Evolutionary conservation across 164 flowering plant species (phyloP), one percentile per base, ranked within the genome.

Genomic region (Macadamia tetraphylla): DNA sequence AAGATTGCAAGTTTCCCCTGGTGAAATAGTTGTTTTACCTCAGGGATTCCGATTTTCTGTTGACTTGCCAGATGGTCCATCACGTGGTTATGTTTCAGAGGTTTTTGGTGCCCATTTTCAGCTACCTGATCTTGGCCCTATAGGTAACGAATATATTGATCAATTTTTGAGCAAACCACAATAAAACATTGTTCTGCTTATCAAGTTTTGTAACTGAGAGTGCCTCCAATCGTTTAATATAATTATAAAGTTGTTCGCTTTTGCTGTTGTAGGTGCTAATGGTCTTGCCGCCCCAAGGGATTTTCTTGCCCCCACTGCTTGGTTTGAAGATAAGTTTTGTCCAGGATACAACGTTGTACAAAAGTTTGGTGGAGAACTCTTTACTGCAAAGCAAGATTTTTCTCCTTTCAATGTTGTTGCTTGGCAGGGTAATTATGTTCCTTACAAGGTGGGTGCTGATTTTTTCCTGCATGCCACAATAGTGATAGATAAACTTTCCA

Each of bases 371-470:
- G 97, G 98, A 29, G 94, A 91, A 77, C 81, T 94, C 3, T 94
- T 90, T 63, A 88, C 91, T 73, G 98, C 98, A 29, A 84, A 63
- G 70, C 98, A 94, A 76, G 93, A 94, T 76, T 94, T 91, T 74
- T 94, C 98, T 69, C 97, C 98, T 14, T 94, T 94, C 79, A 94
- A 94, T 75, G 96, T 94, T 48, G 97, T 87, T 67, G 96, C 98
- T 52, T 94, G 98, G 97, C 98, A 91, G 82, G 98, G 98, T n/a
- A 91, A 91, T 73, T 91, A 94, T 82, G 89, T 75, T 17, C 98
- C 98, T 6, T 94, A 86, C 70, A 94, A 94, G 98, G 98, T 91
- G 63, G 18, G 75, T 73, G 60, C 51, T 60, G 32, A 11, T 18
- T 11, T 42, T 61, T n/a, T 66, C 18, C 48, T 63, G 43, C 46